Base-by-base conservation (phyloP, 2,329 filamentous ascomycete genomes). In the Penicillium sp. region DNA sequence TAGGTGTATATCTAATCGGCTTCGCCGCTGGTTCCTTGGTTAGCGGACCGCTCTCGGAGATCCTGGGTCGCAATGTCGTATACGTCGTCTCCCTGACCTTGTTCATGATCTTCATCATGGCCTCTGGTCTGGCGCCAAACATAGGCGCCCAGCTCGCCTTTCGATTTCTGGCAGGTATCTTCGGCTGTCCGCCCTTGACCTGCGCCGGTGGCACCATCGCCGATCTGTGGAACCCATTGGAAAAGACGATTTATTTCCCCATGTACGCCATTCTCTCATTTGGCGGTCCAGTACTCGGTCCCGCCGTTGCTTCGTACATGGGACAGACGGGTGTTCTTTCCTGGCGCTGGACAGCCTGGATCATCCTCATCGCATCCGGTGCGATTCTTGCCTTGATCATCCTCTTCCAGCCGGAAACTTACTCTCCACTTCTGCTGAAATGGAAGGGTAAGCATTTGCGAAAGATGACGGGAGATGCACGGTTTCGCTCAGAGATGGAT, bases 101-200 rank as follows among this genome's bases (percentile, higher is more conserved):
- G 8, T 79, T 75, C 54, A 73, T 78, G 63, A 67, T 77, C 46
- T 80, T 75, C 52, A 67, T 79, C 44, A 71, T 79, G 60, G 78
- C 70, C 0, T 70, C 71, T 0, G 78, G 67, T 0, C 59, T 79
- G 15, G 67, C 76, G 1, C 75, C 75, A 0, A 78, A 74, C n/a
- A 74, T 80, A 50, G 73, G 70, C 0, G 73, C 73, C 0, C 75
- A 78, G 49, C 62, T 81, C 3, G 70, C 68, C 1, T 79, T 78
- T 47, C 72, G 77, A 3, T 79, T 77, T 51, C 55, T 80, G 3
- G 72, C 77, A 2, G 76, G 78, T 3, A 61, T 77, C 42, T 78
- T 75, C 46, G 74, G 64, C 52, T 72, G 65, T 55, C 77, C 70
- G 40, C 76, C 68, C 15, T 63, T 70, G 54, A 77, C 68, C 37